Conservation (phyloP, 345 rosid species). For the Citrus trifoliata region DNA sequence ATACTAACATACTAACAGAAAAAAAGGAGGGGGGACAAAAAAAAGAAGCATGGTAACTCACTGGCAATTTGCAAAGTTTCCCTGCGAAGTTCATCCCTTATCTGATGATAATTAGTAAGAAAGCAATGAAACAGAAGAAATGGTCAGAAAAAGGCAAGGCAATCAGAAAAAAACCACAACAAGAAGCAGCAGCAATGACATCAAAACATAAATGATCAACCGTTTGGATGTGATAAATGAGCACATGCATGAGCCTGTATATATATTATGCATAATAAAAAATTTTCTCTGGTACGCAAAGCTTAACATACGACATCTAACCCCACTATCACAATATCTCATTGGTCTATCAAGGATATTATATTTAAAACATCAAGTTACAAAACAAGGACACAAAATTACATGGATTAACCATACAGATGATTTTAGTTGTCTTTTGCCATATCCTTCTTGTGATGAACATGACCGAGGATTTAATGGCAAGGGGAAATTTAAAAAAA, state of each 20-base stretch:
- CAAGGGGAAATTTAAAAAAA: background rate
- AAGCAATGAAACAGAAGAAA: background rate
- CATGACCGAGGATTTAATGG: background rate
- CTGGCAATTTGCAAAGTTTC: conserved; percentile 91
- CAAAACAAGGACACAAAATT: background rate
- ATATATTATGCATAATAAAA: background rate
- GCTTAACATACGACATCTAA: background rate
- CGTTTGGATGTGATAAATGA: background rate
- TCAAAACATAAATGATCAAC: background rate
- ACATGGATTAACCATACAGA: background rate
- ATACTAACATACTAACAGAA: background rate
- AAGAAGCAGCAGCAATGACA: background rate
- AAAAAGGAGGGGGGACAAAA: too few species aligned
- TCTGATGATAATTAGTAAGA: conserved; percentile 36
- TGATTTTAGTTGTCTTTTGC: background rate
- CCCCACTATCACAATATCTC: background rate
- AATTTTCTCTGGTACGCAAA: too few species aligned
- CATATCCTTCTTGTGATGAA: background rate
- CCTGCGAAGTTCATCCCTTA: conserved; percentile 84
- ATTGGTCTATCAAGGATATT: background rate
- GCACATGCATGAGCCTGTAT: too few species aligned
- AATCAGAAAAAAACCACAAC: background rate
- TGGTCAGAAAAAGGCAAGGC: background rate
- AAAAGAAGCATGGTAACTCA: conserved; percentile 32
- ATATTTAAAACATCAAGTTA: background rate